Evolutionary conservation across 1,284 basidiomycete genomes (phyloP), one percentile per base, ranked within the genome.

Genomic region (Apiotrichum akiyoshidainum): DNA sequence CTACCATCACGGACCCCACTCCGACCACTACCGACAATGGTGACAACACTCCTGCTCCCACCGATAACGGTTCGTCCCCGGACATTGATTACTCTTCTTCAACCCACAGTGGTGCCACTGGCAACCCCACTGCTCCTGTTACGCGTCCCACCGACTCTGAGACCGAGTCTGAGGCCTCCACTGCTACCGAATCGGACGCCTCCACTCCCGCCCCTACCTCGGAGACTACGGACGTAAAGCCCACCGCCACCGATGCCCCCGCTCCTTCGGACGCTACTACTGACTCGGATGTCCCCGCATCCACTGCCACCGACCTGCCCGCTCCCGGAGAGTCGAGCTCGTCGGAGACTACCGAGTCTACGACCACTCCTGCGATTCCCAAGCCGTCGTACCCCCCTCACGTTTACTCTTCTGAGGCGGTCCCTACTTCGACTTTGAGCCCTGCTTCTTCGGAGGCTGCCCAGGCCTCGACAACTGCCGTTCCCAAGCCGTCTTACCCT

Each of bases 31-130:
- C 48, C 19, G 48, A 50, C 34, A 50, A 37, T 40, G 48, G 48
- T 40, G 35, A 22, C 8, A 50, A 50, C 35, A 50, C 47, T 21
- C 47, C 47, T 19, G 47, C 34, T 37, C 47, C 47, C 47, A 48
- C 48, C 35, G 46, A 47, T n/a, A 50, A 50, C 48, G 48, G 48
- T 50, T 50, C 48, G 48, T 50, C 46, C 33, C 34, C 35, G 48
- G 48, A 50, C 48, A 50, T 26, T 50, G 14, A 39, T 39, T 26
- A 34, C n/a, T 10, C 34, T 50, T 37, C 35, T 8, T 26, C 51
- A 12, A 35, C 42, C 33, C 21, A 34, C 31, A 52, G 42, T 40
- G 37, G 48, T 17, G 39, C 35, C 35, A 26, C 48, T 50, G 48
- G 37, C 19, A 17, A 41, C n/a, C 21, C 40, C 52, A 44, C 52